phyloP scores from a whole-genome alignment of 768 basidiomycete species.

The Leccinum pellstonianum region DNA sequence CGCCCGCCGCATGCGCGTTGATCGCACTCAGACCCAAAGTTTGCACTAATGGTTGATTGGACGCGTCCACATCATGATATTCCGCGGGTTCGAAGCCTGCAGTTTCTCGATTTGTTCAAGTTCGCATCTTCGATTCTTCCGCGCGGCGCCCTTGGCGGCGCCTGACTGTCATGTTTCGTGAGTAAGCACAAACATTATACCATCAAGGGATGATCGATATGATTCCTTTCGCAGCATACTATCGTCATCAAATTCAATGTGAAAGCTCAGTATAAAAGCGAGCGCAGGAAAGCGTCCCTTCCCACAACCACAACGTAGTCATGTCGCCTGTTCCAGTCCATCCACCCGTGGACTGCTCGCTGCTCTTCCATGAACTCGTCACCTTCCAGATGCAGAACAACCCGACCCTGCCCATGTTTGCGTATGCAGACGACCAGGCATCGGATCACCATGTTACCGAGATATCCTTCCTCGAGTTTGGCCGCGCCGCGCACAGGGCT shows the following conservation, averaged over 20 bases:
- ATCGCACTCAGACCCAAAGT: not conserved
- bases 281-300: not conserved
- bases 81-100: not conserved
- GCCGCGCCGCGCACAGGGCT: constrained; percentile 30
- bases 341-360: constrained; percentile 17
- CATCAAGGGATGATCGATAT: no score
- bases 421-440: constrained; percentile 14
- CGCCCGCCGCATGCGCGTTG: not conserved
- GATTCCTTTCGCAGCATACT: no score
- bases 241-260: no score
- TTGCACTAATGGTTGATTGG: no score
- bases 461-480: constrained; percentile 13
- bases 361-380: constrained; percentile 17
- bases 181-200: not conserved
- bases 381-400: constrained; percentile 19
- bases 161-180: not conserved
- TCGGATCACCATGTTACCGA: constrained; percentile 9
- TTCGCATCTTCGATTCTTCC: not conserved
- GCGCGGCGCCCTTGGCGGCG: not conserved
- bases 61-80: not conserved
- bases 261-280: not conserved
- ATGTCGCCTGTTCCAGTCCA: constrained; percentile 9
- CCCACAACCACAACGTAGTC: not conserved
- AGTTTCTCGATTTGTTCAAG: no score
- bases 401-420: constrained; percentile 12